Evolutionary conservation across 345 rosid species (phyloP).

Genomic region (Noccaea caerulescens): DNA sequence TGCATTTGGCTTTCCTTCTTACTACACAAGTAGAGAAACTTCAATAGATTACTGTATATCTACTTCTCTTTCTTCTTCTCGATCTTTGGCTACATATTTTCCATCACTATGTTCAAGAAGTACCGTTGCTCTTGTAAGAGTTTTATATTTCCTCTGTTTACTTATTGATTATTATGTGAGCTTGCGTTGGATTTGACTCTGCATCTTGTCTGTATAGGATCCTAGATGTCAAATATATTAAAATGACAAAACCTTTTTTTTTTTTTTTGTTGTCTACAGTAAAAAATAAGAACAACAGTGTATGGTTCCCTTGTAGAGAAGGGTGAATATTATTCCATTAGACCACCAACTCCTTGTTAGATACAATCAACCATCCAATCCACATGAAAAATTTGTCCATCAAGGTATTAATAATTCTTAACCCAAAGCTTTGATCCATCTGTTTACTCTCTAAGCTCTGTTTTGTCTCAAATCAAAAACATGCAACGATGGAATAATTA

Average conservation of each 20-base stretch:
- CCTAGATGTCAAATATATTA: not conserved
- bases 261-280: constrained; percentile 42
- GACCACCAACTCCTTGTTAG: constrained; percentile 90
- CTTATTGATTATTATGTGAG: not conserved
- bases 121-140: constrained; percentile 8
- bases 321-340: constrained; percentile 67
- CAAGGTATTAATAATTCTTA: constrained; percentile 49
- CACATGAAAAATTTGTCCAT: constrained; percentile 89
- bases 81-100: constrained; percentile 54
- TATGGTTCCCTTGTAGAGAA: constrained; percentile 73
- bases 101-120: constrained; percentile 42
- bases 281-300: constrained; percentile 55
- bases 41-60: constrained; percentile 49
- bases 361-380: constrained; percentile 88
- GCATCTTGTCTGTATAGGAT: not conserved
- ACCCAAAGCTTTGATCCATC: constrained; percentile 1
- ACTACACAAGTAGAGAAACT: constrained; percentile 31
- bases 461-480: constrained; percentile 18
- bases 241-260: not conserved
- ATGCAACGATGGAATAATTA: constrained; percentile 53
- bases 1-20: constrained; percentile 66
- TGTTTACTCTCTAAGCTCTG: not conserved
- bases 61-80: constrained; percentile 48
- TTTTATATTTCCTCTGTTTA: not conserved
- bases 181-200: not conserved